Evolutionary conservation across 371 early-diverging fungal species (phyloP), one percentile per base, ranked within the genome.

Genomic region (Choanephora cucurbitarum): DNA sequence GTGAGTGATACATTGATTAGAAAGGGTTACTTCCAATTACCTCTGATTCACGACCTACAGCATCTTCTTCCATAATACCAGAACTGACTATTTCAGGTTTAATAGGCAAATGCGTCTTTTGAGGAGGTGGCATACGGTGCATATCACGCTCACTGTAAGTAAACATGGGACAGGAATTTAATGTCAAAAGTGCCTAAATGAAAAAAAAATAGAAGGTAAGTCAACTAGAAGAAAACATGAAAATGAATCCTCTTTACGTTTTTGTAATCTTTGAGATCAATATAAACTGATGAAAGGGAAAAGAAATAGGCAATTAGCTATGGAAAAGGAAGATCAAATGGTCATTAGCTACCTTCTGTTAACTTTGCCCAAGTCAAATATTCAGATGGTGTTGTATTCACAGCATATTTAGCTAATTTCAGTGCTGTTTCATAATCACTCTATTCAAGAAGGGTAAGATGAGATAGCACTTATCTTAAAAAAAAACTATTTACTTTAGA

Each of bases 161-260:
- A 67, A 95, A 96, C 98, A 97, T 97, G 5, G 98, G 98, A 67
- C 98, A 97, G 5, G 95, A 91, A 69, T 97, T 97, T 62, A 97
- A 80, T 0, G 97, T 89, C 60, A 97, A 80, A 21, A 97, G 77
- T 9, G 98, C 98, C 86, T 86, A 56, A 18, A 15, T n/a, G 28
- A 39, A 40, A 44, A 28, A 5, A 28, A 28, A 18, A 15, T n/a
- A 22, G 31, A 40, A 44, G 7, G 3, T 5, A 28, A 28, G 28
- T 28, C 28, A 28, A 7, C 28, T 28, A 7, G 5, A 7, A 28
- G 28, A 5, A 28, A 28, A 7, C 3, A 5, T 28, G n/a, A n/a
- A 28, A 28, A 28, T 28, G 28, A 28, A 5, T 7, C 17, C 13
- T 11, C 57, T 72, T 59, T 77, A 89, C 90, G 51, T 88, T 87